Base-by-base conservation (phyloP, 139 green algal species). In the Tetraselmis striata region DNA sequence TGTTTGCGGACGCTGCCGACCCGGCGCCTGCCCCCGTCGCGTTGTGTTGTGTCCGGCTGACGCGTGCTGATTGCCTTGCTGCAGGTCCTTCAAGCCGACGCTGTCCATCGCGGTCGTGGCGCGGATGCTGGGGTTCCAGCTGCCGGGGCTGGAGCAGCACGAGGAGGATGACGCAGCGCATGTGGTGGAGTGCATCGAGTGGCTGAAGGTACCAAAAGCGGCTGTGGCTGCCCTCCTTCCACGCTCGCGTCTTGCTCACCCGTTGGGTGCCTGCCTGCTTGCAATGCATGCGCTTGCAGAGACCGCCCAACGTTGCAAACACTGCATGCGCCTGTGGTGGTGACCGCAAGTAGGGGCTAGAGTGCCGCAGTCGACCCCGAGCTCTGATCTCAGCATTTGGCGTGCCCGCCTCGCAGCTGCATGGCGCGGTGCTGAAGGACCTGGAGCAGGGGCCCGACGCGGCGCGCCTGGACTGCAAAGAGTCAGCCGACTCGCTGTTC, bases 81-180 rank as follows among this genome's bases (percentile, higher is more conserved):
- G 18, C 83, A 91, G 87, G 26, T 88, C 88, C 0, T 93, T 89
- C 85, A 89, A 90, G 79, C 87, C 93, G 27, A 45, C 74, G 0
- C 22, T 97, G 67, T 80, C 86, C 0, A 79, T 95, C 1, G n/a
- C 67, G 24, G 88, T 90, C 59, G 29, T 94, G 18, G 84, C 92
- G 27, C 11, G 28, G 2, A 24, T 86, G 30, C 82, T 96, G 67
- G 92, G 93, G 32, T 97, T 97, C 59, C 11, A 67, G 45, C 45
- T 67, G 5, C 45, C 45, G 18, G 45, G 45, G 45, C 18, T 18
- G 45, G 11, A 67, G 5, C 45, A 18, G 5, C 11, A 67, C 11
- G 45, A 67, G 11, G 45, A 67, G 18, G 18, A 5, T 5, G 5
- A 5, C 5, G 45, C 45, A 18, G 45, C 5, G 45, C 18, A 5